Base-by-base conservation (phyloP, 257 asterid genomes). In the Salvia hispanica region DNA sequence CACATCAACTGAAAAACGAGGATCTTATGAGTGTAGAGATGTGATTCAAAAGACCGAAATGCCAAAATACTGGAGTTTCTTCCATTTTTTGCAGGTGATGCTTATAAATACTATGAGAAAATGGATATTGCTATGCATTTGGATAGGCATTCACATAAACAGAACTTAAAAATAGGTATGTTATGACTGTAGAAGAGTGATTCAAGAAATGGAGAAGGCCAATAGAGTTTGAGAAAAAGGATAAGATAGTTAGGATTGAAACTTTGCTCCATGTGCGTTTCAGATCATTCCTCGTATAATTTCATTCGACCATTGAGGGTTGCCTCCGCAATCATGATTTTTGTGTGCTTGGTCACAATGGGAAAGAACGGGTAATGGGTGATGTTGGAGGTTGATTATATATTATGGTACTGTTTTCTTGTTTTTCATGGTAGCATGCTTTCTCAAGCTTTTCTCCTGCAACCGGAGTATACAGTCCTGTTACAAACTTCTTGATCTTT, bases 111-210 rank as follows among this genome's bases (percentile, higher is more conserved):
- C 48, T 58, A 3, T 2, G 28, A 58, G 33, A n/a, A 58, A 15
- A 60, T 61, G 64, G 33, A 39, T 39, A 59, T 36, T 39, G 65
- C 15, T 13, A 4, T 4, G n/a, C 3, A 16, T 40, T 16, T 15
- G 51, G 51, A 16, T 40, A 31, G 34, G 11, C 66, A 43, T 61
- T 43, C 9, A 18, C 37, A 60, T 39, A 56, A 57, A 59, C n/a
- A 2, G 15, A 9, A 9, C 9, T 9, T 40, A 5, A 11, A 54
- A 39, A 9, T 60, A 60, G 66, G 36, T 16, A 21, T 12, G 16
- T 61, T 40, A 16, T 9, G 52, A 16, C 18, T 11, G n/a, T 3
- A 40, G 28, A 60, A 12, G 14, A 18, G n/a, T 34, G 3, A 52
- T 52, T 21, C 14, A 8, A 25, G 11, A 25, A n/a, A 53, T 25